A percentile compares a stretch with the other conserved stretches of the same genome.
Conservation (phyloP, 306 rosid genomes). For the Aeschynomene evenia region DNA sequence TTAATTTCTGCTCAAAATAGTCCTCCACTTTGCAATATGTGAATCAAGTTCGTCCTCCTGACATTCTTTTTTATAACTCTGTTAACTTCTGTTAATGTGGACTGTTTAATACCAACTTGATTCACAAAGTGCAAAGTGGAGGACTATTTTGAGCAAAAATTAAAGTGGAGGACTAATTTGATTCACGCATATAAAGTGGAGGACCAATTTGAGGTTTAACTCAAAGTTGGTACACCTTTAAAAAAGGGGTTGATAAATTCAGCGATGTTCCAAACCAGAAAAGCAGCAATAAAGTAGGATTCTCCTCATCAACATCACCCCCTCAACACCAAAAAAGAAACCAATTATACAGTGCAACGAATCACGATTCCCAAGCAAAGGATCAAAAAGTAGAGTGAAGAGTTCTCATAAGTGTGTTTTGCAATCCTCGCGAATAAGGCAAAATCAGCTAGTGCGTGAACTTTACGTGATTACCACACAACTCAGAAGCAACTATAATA, state of each 20-base stretch:
- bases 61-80: no score
- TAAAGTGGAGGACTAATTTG: no score
- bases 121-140: no score
- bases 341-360: background rate
- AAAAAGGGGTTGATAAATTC: background rate
- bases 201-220: no score
- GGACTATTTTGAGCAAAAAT: no score
- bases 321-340: background rate
- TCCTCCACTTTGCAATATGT: no score
- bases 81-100: no score
- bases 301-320: background rate
- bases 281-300: slow-evolving; percentile 25
- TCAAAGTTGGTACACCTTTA: background rate
- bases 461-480: slow-evolving; percentile 16
- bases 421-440: background rate
- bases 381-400: background rate
- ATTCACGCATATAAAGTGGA: no score
- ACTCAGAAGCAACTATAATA: background rate
- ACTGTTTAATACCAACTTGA: no score
- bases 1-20: no score
- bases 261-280: background rate
- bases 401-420: slow-evolving; percentile 1
- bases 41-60: no score
- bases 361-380: no score
- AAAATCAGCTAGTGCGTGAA: slow-evolving; percentile 11